Percentiles rank a stretch among this genome's conserved stretches.
Conservation (phyloP, 176 grass and related monocot species). For the Bonia amplexicaulis region DNA sequence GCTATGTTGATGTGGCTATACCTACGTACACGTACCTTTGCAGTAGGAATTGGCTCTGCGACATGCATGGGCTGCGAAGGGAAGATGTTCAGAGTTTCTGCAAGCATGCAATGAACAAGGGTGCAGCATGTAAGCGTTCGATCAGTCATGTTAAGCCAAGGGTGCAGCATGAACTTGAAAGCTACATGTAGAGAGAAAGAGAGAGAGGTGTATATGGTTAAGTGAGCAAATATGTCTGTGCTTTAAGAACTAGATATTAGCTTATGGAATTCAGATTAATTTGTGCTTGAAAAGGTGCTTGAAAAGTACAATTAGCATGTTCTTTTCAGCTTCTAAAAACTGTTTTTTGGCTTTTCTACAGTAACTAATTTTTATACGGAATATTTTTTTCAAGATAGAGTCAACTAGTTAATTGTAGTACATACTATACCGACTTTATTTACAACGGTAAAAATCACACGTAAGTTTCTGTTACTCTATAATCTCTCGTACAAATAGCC, state of each 20-base stretch:
- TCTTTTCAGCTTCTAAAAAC: no score
- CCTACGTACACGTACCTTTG: conserved; percentile 49
- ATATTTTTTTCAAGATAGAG: no score
- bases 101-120: conserved; percentile 12
- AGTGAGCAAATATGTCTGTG: background rate
- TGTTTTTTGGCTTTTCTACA: no score
- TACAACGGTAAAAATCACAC: no score
- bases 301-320: no score
- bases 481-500: no score
- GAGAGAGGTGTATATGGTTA: background rate
- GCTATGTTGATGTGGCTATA: background rate
- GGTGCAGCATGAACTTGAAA: background rate
- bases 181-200: background rate
- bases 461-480: no score
- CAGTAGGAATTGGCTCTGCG: conserved; percentile 17
- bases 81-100: conserved; percentile 94
- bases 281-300: background rate
- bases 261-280: background rate
- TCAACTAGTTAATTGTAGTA: no score
- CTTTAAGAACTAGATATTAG: background rate
- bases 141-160: background rate
- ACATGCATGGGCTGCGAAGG: conserved; percentile 83
- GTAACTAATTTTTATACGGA: no score
- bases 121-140: conserved; percentile 9
- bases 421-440: no score